Percentiles rank a stretch among this genome's conserved stretches.
These are phyloP conservation scores for Ophiorrhiza pumila DNA, from an alignment of 257 asterid genomes.

Conservation along the genomic window DNA sequence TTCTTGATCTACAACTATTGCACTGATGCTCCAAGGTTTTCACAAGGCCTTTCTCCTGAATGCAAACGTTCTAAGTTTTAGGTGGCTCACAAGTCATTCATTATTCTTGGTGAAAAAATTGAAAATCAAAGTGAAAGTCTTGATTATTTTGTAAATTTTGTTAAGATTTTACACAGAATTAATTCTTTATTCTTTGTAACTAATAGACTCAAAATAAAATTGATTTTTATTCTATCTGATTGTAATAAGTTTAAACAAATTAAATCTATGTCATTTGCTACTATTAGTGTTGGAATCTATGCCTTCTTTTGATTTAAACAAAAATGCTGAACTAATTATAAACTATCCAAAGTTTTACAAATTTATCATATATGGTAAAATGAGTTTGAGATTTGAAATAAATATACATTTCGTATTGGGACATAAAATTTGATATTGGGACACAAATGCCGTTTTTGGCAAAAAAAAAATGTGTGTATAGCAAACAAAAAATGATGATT, in stretches of 20 bases:
- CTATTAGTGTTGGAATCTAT: neutral
- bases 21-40: constrained; percentile 38
- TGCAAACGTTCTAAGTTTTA: constrained; percentile 40
- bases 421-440: no score
- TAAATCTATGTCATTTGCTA: neutral
- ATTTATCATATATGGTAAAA: no score
- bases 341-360: no score
- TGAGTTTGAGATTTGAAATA: no score
- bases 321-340: no score
- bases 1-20: constrained; percentile 50
- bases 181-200: constrained; percentile 3
- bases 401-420: no score
- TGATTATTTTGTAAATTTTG: no score
- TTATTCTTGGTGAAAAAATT: neutral
- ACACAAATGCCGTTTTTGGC: no score
- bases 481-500: no score
- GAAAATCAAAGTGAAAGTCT: neutral
- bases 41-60: constrained; percentile 37
- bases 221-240: neutral
- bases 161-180: neutral
- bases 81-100: neutral
- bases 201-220: neutral
- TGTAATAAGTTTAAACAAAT: no score
- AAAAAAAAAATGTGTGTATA: no score
- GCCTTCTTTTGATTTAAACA: neutral